A percentile compares a stretch with the other conserved stretches of the same genome.
Evolutionary conservation across 2,329 filamentous ascomycete genomes (phyloP).

Genomic region (Fusarium temperatum): DNA sequence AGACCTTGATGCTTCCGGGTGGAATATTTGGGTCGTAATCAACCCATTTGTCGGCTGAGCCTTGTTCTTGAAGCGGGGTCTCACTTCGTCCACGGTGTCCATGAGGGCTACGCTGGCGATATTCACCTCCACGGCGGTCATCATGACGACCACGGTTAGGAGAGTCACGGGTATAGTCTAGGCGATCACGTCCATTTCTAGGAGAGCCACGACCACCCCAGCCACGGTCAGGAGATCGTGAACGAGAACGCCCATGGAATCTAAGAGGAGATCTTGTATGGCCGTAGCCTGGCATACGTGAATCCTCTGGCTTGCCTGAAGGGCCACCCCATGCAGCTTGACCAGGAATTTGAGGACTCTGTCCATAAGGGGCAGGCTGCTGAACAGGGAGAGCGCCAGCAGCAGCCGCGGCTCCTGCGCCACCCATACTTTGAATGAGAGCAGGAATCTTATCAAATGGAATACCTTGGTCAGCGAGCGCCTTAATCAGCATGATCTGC

Average conservation of each 20-base stretch:
- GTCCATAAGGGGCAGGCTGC: conserved; percentile 50
- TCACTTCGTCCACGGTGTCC: conserved; percentile 73
- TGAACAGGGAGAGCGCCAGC: conserved; percentile 43
- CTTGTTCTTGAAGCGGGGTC: conserved; percentile 56
- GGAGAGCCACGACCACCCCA: conserved; percentile 75
- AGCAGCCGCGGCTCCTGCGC: conserved; percentile 45
- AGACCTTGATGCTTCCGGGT: conserved; percentile 84
- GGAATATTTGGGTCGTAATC: conserved; percentile 81
- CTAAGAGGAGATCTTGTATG: conserved; percentile 70
- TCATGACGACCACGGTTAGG: conserved; percentile 68
- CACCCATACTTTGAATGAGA: conserved; percentile 63
- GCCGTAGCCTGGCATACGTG: conserved; percentile 67
- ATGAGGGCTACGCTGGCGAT: conserved; percentile 87
- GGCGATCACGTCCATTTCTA: conserved; percentile 70
- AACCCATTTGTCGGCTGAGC: conserved; percentile 71
- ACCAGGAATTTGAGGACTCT: conserved; percentile 52
- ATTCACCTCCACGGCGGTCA: conserved; percentile 70
- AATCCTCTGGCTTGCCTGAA: conserved; percentile 50
- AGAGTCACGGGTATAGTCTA: conserved; percentile 77
- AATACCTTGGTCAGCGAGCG: conserved; percentile 78
- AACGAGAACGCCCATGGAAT: conserved; percentile 73
- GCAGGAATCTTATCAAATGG: conserved; percentile 78
- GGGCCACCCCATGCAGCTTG: conserved; percentile 47
- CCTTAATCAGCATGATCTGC: conserved; percentile 78
- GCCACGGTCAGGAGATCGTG: conserved; percentile 79